phyloP scores from a whole-genome alignment of 495 filamentous ascomycete species.

The Penicillium fimorum region DNA sequence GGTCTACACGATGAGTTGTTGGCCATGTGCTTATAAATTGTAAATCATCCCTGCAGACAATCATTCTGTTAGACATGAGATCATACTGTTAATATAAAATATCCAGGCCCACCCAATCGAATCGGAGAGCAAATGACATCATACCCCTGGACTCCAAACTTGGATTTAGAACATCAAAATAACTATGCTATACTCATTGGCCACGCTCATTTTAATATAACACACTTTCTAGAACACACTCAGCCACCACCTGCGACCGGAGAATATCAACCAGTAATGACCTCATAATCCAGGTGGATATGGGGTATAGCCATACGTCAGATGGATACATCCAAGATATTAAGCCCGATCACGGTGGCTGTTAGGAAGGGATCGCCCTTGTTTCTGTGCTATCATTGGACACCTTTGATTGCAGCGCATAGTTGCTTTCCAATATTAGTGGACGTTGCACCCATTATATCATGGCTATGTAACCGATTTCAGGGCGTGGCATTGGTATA shows the following conservation, averaged over 20 bases:
- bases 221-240: not conserved
- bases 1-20: not conserved
- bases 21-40: not conserved
- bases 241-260: not conserved
- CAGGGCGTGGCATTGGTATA: conserved; percentile 1
- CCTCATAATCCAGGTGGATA: not conserved
- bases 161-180: not conserved
- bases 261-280: conserved; percentile 17
- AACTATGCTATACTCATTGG: conserved; percentile 2
- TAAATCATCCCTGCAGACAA: not conserved
- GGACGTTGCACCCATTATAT: conserved; percentile 28
- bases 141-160: conserved; percentile 5
- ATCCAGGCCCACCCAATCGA: conserved; percentile 10
- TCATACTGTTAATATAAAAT: conserved; percentile 18
- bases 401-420: not conserved
- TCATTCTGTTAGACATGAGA: not conserved
- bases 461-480: conserved; percentile 24
- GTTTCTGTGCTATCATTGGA: conserved; percentile 1
- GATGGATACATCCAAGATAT: conserved; percentile 3
- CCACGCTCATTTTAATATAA: conserved; percentile 8
- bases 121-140: conserved; percentile 18
- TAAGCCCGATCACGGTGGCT: conserved; percentile 1
- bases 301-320: not conserved
- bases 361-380: not conserved
- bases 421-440: conserved; percentile 13